phyloP scores from a whole-genome alignment of 768 basidiomycete genomes.

The Suillus paluster region DNA sequence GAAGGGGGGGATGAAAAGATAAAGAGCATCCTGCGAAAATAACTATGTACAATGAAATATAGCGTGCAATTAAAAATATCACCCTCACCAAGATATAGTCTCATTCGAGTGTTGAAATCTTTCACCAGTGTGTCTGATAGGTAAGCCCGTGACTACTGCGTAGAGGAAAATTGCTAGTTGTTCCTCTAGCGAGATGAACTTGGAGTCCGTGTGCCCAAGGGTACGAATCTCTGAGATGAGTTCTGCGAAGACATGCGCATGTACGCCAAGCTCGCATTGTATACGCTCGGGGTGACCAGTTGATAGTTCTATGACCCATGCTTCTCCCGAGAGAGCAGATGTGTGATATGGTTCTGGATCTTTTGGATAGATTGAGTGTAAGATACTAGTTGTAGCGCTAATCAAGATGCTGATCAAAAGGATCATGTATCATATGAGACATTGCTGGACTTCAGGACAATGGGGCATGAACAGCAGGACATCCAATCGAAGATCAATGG shows the following conservation, averaged over 20 bases:
- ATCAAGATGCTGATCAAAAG: not conserved
- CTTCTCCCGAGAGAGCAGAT: constrained; percentile 24
- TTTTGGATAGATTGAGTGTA: not conserved
- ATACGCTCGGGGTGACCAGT: constrained; percentile 22
- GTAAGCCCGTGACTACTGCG: constrained; percentile 30
- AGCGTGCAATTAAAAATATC: not conserved
- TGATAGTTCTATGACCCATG: constrained; percentile 26
- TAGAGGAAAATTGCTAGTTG: constrained; percentile 44
- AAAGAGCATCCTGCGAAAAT: not conserved
- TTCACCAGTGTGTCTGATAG: constrained; percentile 35
- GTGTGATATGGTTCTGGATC: constrained; percentile 15
- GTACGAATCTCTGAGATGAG: constrained; percentile 28
- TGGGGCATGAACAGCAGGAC: not conserved
- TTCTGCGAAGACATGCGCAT: constrained; percentile 28
- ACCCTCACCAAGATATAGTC: constrained; percentile 40
- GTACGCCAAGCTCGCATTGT: constrained; percentile 30
- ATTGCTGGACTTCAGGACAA: not conserved
- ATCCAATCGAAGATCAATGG: too few species aligned
- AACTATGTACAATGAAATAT: not conserved
- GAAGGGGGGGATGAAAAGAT: not conserved
- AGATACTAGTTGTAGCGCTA: not conserved
- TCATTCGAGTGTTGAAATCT: constrained; percentile 43
- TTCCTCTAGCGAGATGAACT: constrained; percentile 36
- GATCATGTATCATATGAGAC: too few species aligned
- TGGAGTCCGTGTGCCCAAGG: constrained; percentile 23